Percentiles rank a stretch among this genome's conserved stretches.
Conservation (phyloP, 1,284 basidiomycete genomes). For the Laetiporus sulphureus region DNA sequence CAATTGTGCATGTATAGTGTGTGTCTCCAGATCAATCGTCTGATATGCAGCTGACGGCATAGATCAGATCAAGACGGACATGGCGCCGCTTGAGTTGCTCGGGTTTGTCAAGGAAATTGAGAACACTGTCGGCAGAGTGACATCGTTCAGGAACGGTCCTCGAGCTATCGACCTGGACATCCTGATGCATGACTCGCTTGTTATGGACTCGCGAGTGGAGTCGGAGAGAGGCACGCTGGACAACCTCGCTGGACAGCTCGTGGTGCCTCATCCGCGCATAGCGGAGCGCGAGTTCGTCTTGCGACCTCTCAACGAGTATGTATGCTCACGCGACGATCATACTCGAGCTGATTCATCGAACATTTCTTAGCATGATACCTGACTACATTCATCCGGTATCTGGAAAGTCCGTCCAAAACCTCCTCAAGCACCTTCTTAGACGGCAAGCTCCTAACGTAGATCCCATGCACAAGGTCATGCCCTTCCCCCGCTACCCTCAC, state of each 20-base stretch:
- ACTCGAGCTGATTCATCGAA: no score
- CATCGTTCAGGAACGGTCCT: conserved; percentile 82
- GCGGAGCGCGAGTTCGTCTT: conserved; percentile 90
- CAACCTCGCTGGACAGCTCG: conserved; percentile 57
- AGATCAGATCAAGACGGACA: conserved; percentile 64
- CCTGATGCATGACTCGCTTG: conserved; percentile 65
- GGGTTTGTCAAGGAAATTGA: conserved; percentile 74
- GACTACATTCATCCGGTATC: conserved; percentile 57
- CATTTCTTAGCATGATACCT: conserved; percentile 57
- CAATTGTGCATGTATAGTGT: conserved; percentile 88
- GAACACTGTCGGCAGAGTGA: conserved; percentile 70
- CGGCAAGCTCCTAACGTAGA: conserved; percentile 25
- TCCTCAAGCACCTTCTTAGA: conserved; percentile 38
- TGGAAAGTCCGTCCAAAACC: conserved; percentile 36
- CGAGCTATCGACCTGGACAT: conserved; percentile 92
- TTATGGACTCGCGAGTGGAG: conserved; percentile 52
- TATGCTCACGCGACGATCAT: conserved; percentile 13
- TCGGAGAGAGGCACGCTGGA: conserved; percentile 35
- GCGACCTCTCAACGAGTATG: conserved; percentile 82
- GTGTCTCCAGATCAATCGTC: conserved; percentile 1
- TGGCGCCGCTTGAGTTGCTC: conserved; percentile 62
- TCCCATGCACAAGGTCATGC: conserved; percentile 60
- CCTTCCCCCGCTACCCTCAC: conserved; percentile 49
- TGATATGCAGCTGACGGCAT: conserved; percentile 1
- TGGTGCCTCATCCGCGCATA: conserved; percentile 81